Evolutionary conservation across 1,284 basidiomycete species (phyloP), one percentile per base, ranked within the genome.

Genomic region (Naganishia cerealis): DNA sequence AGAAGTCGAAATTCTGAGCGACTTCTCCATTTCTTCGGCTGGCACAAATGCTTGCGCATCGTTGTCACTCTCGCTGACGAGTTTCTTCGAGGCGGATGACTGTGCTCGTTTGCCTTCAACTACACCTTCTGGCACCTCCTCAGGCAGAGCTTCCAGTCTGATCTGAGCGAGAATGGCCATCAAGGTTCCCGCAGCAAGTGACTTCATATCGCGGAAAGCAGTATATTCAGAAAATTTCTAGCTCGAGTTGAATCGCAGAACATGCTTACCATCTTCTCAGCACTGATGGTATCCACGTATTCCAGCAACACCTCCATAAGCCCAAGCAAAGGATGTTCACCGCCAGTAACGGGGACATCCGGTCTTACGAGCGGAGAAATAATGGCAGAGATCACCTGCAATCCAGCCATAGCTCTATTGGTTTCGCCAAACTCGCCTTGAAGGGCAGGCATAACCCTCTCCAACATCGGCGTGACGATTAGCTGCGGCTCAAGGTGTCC

Each of bases 361-460:
- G 61, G 82, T 58, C 71, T 88, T 88, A 92, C 86, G 40, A 99
- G 82, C 9, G 92, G 90, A 4, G 88, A 84, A 26, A 91, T 85
- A 24, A 95, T 86, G 1, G 88, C 88, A 21, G 90, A 86, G n/a
- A 99, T 84, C 75, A 92, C 90, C 67, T 89, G 91, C 66, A 98
- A 85, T 38, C 94, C 92, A 1, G 93, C 90, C 1, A 92, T 92
- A 3, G 94, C 95, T 38, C 94, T 84, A 78, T 95, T 92, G 0
- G 94, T 96, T 84, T 97, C 94, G 72, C 94, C 92, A n/a, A 96
- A 86, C 39, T 63, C 61, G 18, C 89, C 89, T 78, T 98, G 94
- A 16, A 99, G 83, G 0, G 94, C 94, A 56, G 89, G 86, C 72
- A 94, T 94, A 5, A 93, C 91, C 38, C 94, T 87, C 75, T 98